Conservation (phyloP, 805 yeast genomes). For the Candida sakaeoensis region DNA sequence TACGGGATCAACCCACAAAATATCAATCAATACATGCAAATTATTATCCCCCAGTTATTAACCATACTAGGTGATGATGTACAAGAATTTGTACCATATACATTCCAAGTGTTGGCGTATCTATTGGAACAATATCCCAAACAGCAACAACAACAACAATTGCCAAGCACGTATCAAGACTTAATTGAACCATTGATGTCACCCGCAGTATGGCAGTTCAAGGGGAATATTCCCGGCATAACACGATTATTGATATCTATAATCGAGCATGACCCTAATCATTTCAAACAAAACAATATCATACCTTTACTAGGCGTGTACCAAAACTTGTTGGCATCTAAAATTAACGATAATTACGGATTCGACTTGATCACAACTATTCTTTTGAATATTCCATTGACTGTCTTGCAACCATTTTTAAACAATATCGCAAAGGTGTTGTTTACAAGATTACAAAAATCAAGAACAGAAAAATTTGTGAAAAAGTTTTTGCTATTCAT, state of each 20-base stretch:
- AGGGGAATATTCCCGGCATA: slow-evolving; percentile 92
- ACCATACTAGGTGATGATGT: slow-evolving; percentile 74
- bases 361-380: slow-evolving; percentile 79
- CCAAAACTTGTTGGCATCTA: slow-evolving; percentile 86
- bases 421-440: slow-evolving; percentile 74
- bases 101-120: slow-evolving; percentile 84
- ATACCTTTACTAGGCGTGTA: slow-evolving; percentile 92
- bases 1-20: slow-evolving; percentile 34
- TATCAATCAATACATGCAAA: slow-evolving; percentile 36
- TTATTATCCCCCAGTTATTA: slow-evolving; percentile 65
- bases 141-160: slow-evolving; percentile 28
- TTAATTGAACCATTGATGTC: slow-evolving; percentile 79
- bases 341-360: slow-evolving; percentile 74
- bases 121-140: slow-evolving; percentile 60
- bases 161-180: slow-evolving; percentile 64
- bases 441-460: slow-evolving; percentile 73
- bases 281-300: slow-evolving; percentile 40
- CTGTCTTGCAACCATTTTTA: slow-evolving; percentile 47
- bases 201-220: slow-evolving; percentile 90
- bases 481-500: slow-evolving; percentile 67
- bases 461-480: slow-evolving; percentile 78
- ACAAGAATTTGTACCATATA: slow-evolving; percentile 91
- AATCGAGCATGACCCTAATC: slow-evolving; percentile 43
- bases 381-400: slow-evolving; percentile 52
- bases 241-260: slow-evolving; percentile 75